These are phyloP conservation scores for Fusarium virguliforme DNA, from an alignment of 2,329 filamentous ascomycete genomes.

Conservation along the genomic window DNA sequence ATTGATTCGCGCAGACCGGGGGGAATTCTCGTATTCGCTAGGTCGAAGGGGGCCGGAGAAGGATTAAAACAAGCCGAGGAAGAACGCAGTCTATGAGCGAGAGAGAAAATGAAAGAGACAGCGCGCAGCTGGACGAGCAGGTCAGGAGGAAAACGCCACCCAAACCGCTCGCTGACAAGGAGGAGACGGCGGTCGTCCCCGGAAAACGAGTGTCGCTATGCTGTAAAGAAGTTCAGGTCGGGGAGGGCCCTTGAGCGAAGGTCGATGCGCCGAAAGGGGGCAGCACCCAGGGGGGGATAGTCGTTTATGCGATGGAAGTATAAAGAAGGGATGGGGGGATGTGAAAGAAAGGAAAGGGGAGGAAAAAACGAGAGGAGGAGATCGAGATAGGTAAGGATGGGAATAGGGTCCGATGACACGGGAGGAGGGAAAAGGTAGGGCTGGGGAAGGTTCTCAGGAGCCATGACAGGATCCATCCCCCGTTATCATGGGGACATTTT, in stretches of 20 bases:
- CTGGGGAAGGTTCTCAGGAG: constrained; percentile 44
- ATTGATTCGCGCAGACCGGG: constrained; percentile 16
- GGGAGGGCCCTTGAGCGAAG: constrained; percentile 36
- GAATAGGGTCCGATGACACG: constrained; percentile 37
- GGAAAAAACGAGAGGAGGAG: constrained; percentile 38
- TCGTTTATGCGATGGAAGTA: constrained; percentile 18
- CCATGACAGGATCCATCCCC: constrained; percentile 40
- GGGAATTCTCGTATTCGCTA: constrained; percentile 38
- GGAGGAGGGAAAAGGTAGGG: constrained; percentile 36
- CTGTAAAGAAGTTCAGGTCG: constrained; percentile 18
- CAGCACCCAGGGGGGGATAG: constrained; percentile 34
- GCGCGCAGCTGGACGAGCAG: constrained; percentile 15
- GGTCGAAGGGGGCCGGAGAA: constrained; percentile 19
- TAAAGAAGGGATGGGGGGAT: constrained; percentile 29
- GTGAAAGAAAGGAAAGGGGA: constrained; percentile 21
- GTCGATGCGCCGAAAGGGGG: constrained; percentile 42
- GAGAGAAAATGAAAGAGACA: constrained; percentile 1
- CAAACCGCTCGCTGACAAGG: constrained; percentile 20
- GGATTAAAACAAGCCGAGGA: constrained; percentile 22
- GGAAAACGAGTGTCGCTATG: constrained; percentile 41
- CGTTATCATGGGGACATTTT: constrained; percentile 46
- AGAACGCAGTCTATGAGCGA: constrained; percentile 18
- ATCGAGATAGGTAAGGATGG: constrained; percentile 28
- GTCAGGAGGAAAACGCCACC: constrained; percentile 35
- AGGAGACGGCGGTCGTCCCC: constrained; percentile 19